Base-by-base conservation (phyloP, 2,329 filamentous ascomycete species). In the Cordyceps pruinosa region DNA sequence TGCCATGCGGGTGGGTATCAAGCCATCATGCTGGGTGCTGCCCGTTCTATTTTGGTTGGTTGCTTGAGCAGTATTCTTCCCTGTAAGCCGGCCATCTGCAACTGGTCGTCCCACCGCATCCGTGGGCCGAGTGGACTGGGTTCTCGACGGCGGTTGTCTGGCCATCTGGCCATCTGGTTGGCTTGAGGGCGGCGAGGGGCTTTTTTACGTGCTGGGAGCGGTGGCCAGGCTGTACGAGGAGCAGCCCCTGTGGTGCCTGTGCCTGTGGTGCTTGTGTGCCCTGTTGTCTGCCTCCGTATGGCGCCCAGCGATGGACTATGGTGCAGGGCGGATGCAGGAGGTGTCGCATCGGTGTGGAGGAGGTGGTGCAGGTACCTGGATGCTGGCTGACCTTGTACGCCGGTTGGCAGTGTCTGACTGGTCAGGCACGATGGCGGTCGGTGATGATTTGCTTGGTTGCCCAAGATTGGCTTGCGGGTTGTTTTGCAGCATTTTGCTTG, bases 251-350 rank as follows among this genome's bases (percentile, higher is more conserved):
- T 28, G 15, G 23, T 28, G 23, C 42, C 8, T 9, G 17, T n/a
- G n/a, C n/a, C n/a, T n/a, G n/a, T n/a, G n/a, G n/a, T n/a, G n/a
- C n/a, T 7, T 30, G 45, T 32, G n/a, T 21, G 45, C 26, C 45
- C 42, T 19, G 25, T 46, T 30, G 17, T 21, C 26, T 32, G 42
- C 25, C 25, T 45, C 3, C 23, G 23, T 17, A 19, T 17, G n/a
- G n/a, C n/a, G n/a, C n/a, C n/a, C n/a, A n/a, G n/a, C n/a, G 30
- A 32, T 32, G 30, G n/a, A 32, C 6, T 6, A 46, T 26, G 34
- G 32, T 39, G 23, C 48, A 41, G 34, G 48, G 23, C 34, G 41
- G 35, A 51, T 51, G 48, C 48, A 51, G 25, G 48, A 51, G 48
- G 48, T 19, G 25, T 19, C 30, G 34, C 35, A 51, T 50, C n/a